Evolutionary conservation across 306 rosid genomes (phyloP).

Genomic region (Prunus campanulata): DNA sequence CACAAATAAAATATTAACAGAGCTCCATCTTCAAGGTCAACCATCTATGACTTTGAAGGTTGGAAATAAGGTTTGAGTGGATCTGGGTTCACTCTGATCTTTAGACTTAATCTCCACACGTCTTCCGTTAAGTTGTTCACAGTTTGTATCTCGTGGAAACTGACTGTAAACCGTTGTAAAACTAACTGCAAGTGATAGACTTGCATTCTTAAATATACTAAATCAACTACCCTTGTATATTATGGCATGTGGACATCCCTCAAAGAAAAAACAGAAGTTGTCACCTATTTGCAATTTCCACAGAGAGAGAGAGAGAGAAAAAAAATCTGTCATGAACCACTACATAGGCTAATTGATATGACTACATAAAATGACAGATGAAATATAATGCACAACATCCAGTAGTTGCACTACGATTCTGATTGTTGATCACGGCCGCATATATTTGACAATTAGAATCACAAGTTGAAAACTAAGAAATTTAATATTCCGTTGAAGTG

Average conservation of each 20-base stretch:
- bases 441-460: neutral
- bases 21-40: neutral
- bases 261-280: neutral
- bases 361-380: neutral
- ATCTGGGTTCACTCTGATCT: too few species aligned
- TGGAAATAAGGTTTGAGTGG: neutral
- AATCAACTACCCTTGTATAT: neutral
- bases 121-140: too few species aligned
- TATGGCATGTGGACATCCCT: neutral
- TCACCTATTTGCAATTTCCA: neutral
- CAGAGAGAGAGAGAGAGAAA: neutral
- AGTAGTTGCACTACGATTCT: neutral
- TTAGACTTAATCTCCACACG: too few species aligned
- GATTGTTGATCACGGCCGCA: neutral
- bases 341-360: neutral
- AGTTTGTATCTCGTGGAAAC: too few species aligned
- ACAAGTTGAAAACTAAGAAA: neutral
- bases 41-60: neutral
- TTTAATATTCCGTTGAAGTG: neutral
- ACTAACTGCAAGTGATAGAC: too few species aligned
- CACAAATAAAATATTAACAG: neutral
- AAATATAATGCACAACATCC: neutral
- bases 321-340: neutral
- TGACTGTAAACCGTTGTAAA: too few species aligned
- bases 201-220: too few species aligned